These are phyloP conservation scores for Sonneratia caseolaris DNA, from an alignment of 345 rosid genomes.

Conservation along the genomic window DNA sequence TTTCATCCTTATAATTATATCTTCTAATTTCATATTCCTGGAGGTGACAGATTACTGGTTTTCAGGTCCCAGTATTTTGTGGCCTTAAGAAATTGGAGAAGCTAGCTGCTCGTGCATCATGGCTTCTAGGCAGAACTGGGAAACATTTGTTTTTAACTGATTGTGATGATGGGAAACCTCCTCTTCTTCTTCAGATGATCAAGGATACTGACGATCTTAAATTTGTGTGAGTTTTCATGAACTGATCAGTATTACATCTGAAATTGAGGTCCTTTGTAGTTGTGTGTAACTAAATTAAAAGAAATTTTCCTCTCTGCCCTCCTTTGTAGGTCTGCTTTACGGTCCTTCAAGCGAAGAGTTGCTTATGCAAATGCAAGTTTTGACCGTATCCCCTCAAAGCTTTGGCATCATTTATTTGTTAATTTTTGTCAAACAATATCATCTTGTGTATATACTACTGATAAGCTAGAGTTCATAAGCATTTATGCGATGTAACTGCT, in stretches of 20 bases:
- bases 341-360: slow-evolving; percentile 61
- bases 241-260: neutral
- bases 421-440: neutral
- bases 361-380: slow-evolving; percentile 69
- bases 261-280: neutral
- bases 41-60: neutral
- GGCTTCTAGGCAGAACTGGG: slow-evolving; percentile 77
- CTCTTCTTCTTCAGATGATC: slow-evolving; percentile 74
- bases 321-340: slow-evolving; percentile 66
- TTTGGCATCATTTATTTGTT: slow-evolving; percentile 1
- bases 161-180: slow-evolving; percentile 41
- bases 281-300: neutral
- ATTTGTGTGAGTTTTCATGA: slow-evolving; percentile 53
- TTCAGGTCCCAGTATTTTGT: slow-evolving; percentile 63
- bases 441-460: neutral
- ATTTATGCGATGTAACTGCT: neutral
- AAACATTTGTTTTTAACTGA: slow-evolving; percentile 76
- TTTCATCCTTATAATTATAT: neutral
- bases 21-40: neutral
- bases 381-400: slow-evolving; percentile 63
- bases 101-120: slow-evolving; percentile 38
- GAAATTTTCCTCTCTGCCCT: neutral
- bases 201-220: slow-evolving; percentile 55
- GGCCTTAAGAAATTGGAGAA: slow-evolving; percentile 61
- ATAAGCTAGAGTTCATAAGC: neutral